Percentiles rank a stretch among this genome's conserved stretches.
These are phyloP conservation scores for Akanthomyces muscarius DNA, from an alignment of 2,329 filamentous ascomycete genomes.

Conservation along the genomic window DNA sequence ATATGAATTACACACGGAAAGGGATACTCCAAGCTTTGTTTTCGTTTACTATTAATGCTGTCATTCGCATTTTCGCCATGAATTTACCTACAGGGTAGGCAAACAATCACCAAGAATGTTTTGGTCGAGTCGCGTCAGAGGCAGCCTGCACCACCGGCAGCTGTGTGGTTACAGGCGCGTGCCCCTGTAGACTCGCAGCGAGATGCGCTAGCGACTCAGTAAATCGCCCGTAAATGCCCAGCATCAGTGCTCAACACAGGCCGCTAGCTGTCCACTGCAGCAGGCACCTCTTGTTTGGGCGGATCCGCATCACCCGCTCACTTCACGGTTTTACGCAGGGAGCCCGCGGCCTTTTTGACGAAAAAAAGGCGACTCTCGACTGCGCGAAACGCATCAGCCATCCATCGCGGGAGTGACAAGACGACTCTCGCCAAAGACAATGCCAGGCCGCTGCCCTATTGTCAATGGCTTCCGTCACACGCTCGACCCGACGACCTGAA, in stretches of 20 bases:
- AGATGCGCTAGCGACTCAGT: neutral
- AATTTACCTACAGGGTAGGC: neutral
- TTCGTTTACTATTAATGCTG: too few relatives aligned
- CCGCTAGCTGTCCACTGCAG: neutral
- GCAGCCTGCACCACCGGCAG: too few relatives aligned
- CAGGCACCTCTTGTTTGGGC: neutral
- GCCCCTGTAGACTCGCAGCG: neutral
- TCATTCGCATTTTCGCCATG: too few relatives aligned
- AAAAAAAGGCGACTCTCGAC: neutral
- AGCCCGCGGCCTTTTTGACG: neutral
- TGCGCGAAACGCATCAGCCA: slow-evolving; percentile 7
- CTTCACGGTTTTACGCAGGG: slow-evolving; percentile 7
- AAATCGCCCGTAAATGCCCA: neutral
- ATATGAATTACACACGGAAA: too few relatives aligned
- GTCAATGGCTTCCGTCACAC: slow-evolving; percentile 50
- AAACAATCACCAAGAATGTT: neutral
- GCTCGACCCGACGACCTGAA: slow-evolving; percentile 48
- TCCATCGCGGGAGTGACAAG: slow-evolving; percentile 1
- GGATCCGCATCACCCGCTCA: slow-evolving; percentile 11
- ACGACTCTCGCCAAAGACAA: slow-evolving; percentile 27
- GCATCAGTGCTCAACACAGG: neutral
- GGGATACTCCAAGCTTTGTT: too few relatives aligned
- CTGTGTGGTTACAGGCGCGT: neutral
- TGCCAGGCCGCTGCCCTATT: slow-evolving; percentile 33
- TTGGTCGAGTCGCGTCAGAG: neutral